Percentiles rank a stretch among this genome's conserved stretches.
Conservation (phyloP, 2,329 filamentous ascomycete species). For the Colletotrichum kahawae region DNA sequence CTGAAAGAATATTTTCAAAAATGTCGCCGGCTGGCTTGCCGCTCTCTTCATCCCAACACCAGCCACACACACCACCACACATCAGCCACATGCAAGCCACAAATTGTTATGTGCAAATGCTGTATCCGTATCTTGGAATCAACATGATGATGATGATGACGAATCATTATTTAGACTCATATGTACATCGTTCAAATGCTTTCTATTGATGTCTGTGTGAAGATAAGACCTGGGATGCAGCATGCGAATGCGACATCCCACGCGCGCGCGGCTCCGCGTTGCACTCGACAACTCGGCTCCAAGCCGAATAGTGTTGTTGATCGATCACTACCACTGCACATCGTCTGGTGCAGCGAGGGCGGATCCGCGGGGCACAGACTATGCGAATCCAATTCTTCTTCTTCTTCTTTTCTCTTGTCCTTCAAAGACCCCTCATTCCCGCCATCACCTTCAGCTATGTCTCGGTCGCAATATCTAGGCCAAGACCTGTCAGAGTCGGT, state of each 20-base stretch:
- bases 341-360: neutral
- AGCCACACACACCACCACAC: neutral
- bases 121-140: neutral
- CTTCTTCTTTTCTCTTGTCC: neutral
- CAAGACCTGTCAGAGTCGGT: neutral
- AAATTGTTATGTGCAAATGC: neutral
- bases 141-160: neutral
- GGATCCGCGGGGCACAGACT: neutral
- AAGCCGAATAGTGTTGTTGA: neutral
- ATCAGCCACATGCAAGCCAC: neutral
- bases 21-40: neutral
- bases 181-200: neutral
- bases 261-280: neutral
- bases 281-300: neutral
- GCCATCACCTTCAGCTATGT: neutral
- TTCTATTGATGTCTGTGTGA: neutral
- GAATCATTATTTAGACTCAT: neutral
- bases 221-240: neutral
- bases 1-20: neutral
- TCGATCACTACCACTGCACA: neutral
- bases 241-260: neutral
- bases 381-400: neutral
- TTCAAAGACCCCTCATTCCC: neutral
- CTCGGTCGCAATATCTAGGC: neutral
- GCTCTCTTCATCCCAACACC: neutral